Conservation (phyloP, 2,329 filamentous ascomycete genomes). For the Colletotrichum sp. region DNA sequence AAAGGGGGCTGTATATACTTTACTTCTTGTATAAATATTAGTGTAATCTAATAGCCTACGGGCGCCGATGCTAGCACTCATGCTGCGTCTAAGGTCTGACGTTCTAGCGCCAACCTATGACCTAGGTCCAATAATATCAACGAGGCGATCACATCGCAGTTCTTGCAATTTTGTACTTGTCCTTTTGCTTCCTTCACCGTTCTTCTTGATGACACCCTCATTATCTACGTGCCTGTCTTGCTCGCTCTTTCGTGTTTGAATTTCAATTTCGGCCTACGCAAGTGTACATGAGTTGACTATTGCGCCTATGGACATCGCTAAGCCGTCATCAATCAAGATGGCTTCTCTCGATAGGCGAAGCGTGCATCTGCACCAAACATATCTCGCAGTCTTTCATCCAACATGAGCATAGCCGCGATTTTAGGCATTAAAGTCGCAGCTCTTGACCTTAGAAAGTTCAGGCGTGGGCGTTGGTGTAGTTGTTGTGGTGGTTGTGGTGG, state of each 20-base stretch:
- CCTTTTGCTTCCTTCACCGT: background rate
- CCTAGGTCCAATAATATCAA: background rate
- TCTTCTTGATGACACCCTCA: accelerated
- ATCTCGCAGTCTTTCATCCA: background rate
- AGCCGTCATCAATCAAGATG: background rate
- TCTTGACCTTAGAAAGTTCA: background rate
- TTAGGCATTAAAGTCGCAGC: background rate
- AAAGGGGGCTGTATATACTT: background rate
- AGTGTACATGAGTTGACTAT: background rate
- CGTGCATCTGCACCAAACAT: background rate
- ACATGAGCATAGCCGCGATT: background rate
- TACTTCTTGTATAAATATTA: background rate
- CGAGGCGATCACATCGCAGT: background rate
- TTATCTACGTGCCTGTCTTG: background rate
- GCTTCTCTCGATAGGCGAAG: background rate
- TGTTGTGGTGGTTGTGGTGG: background rate
- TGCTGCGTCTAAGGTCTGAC: background rate
- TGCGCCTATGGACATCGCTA: accelerated
- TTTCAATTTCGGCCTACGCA: background rate
- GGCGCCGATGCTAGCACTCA: background rate
- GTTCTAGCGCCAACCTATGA: background rate
- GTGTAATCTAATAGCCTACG: background rate
- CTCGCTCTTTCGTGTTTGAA: accelerated
- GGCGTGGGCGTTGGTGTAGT: accelerated
- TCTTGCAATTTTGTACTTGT: background rate